Base-by-base conservation (phyloP, 1,139 yeast genomes). In the Yamadazyma triangularis region DNA sequence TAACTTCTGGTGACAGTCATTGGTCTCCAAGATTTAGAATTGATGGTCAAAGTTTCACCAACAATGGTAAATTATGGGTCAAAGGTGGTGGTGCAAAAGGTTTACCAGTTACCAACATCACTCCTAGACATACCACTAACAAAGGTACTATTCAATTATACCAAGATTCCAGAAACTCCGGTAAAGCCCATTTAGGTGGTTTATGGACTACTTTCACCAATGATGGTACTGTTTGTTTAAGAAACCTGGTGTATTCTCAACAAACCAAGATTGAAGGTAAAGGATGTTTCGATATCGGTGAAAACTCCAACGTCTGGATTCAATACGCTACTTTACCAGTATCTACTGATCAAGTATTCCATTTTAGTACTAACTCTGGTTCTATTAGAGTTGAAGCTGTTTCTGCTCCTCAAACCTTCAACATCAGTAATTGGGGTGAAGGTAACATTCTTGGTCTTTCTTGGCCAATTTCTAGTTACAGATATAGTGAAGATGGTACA, bases 141-240 rank as follows among this genome's bases (percentile, higher is more conserved):
- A 42, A 42, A 13, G 67, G 65, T 25, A 39, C 50, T 20, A 35
- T 60, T 13, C 42, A 44, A 13, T 48, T 59, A 27, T 43, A 41
- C 30, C 61, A 55, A 38, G 40, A 40, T 11, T 34, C 41, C n/a
- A 53, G 58, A 42, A 35, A 41, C 25, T 21, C 42, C 13, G 55
- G 53, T 7, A 21, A 31, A 7, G 53, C 50, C 23, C 35, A 40
- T 13, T 47, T 56, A 15, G 63, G 64, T 19, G 33, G 32, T 25
- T 29, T 34, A 15, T 35, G 38, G 39, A 31, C 32, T 9, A 29
- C 34, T 4, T 32, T 41, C 28, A 33, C 36, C 19, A 51, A 51
- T 29, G 40, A 44, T 30, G 56, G 53, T 34, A 42, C 46, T 22
- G 43, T 51, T 23, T 51, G 56, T 38, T 39, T 51, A 20, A 34